phyloP scores from a whole-genome alignment of 176 grass and related monocot genomes.

The Eleusine coracana region DNA sequence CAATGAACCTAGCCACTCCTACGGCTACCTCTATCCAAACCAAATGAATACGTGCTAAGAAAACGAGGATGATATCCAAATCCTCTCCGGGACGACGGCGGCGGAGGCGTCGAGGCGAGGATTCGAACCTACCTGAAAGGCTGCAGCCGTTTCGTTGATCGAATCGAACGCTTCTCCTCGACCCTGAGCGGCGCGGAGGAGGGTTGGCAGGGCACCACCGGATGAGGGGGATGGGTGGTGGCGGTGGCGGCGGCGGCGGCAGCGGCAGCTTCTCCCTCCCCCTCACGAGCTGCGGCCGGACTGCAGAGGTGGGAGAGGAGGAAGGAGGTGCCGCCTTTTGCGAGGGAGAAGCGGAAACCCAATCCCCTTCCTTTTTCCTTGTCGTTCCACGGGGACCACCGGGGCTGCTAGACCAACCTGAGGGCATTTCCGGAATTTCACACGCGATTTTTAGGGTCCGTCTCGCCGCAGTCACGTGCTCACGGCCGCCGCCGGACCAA shows the following conservation, averaged over 20 bases:
- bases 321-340: constrained; percentile 20
- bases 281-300: background rate
- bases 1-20: background rate
- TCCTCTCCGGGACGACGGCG: background rate
- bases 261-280: constrained; percentile 25
- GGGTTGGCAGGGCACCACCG: background rate
- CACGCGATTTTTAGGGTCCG: constrained; percentile 5
- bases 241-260: background rate
- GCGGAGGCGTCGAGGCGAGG: background rate
- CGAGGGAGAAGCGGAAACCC: constrained; percentile 2
- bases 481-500: no score
- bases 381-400: background rate
- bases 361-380: constrained; percentile 2
- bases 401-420: background rate
- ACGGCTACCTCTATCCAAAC: background rate
- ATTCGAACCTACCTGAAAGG: background rate
- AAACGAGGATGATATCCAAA: background rate
- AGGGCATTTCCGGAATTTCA: constrained; percentile 8
- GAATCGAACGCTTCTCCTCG: background rate
- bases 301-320: background rate
- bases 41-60: background rate
- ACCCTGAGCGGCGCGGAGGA: background rate
- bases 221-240: background rate
- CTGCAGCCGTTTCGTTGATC: background rate
- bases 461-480: background rate